Evolutionary conservation across 1,284 basidiomycete species (phyloP).

Genomic region (Hortiboletus rubellus): DNA sequence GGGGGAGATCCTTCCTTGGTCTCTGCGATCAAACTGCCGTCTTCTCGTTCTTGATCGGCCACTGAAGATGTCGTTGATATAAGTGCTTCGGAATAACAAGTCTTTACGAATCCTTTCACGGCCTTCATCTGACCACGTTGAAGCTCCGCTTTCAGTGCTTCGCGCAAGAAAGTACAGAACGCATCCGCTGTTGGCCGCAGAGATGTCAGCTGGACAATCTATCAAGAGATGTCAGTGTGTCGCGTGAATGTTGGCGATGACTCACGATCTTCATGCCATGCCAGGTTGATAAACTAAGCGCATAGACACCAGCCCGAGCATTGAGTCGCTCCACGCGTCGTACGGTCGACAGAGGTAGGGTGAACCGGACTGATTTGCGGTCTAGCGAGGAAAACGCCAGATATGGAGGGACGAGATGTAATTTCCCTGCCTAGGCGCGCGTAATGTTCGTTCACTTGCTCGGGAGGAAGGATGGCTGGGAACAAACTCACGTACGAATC

Average conservation of each 20-base stretch:
- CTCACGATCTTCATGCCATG: constrained; percentile 92
- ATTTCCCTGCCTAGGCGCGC: constrained; percentile 75
- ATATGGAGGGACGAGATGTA: constrained; percentile 89
- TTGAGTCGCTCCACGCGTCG: constrained; percentile 94
- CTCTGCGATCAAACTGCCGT: constrained; percentile 60
- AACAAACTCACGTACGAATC: constrained; percentile 84
- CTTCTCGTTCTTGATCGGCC: constrained; percentile 62
- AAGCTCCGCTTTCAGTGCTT: constrained; percentile 86
- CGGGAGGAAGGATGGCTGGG: neutral
- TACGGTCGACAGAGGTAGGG: constrained; percentile 90
- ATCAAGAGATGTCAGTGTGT: constrained; percentile 9
- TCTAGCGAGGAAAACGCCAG: constrained; percentile 92
- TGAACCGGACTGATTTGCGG: constrained; percentile 89
- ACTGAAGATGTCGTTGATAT: constrained; percentile 56
- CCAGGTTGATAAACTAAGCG: constrained; percentile 92
- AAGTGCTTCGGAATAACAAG: constrained; percentile 94
- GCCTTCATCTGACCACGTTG: constrained; percentile 91
- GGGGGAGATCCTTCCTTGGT: constrained; percentile 49
- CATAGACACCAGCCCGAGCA: constrained; percentile 91
- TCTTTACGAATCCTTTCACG: constrained; percentile 88
- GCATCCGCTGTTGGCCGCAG: constrained; percentile 94
- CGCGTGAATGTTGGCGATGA: constrained; percentile 18
- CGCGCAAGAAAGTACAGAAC: constrained; percentile 89
- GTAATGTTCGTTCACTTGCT: neutral
- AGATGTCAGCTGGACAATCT: constrained; percentile 96